Evolutionary conservation across 2,329 filamentous ascomycete genomes (phyloP).

Genomic region (Talaromyces sp.): DNA sequence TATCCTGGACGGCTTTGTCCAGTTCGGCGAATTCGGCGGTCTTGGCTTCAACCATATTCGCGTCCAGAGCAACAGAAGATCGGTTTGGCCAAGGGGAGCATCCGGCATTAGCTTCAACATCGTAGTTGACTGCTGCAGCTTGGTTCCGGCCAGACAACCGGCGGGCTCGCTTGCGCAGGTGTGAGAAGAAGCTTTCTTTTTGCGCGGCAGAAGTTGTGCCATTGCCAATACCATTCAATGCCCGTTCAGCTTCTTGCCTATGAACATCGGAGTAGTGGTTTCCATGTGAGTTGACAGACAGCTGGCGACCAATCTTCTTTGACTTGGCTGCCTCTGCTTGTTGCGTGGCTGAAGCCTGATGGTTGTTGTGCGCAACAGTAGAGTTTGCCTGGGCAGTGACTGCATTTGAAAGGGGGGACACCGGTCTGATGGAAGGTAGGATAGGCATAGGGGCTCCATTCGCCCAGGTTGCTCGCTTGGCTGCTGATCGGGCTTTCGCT

Average conservation of each 20-base stretch:
- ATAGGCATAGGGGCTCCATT: conserved; percentile 91
- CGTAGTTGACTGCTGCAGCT: conserved; percentile 73
- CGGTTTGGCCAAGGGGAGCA: conserved; percentile 85
- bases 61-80: conserved; percentile 74
- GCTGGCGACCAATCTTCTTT: conserved; percentile 91
- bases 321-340: conserved; percentile 51
- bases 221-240: conserved; percentile 74
- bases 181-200: conserved; percentile 97
- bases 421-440: conserved; percentile 84
- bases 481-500: conserved; percentile 47
- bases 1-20: conserved; percentile 56
- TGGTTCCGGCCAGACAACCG: conserved; percentile 89
- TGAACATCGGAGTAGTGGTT: conserved; percentile 91
- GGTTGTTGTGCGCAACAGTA: conserved; percentile 51
- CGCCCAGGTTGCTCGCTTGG: conserved; percentile 90
- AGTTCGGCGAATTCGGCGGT: conserved; percentile 52
- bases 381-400: conserved; percentile 83
- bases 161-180: conserved; percentile 86
- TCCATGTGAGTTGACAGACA: conserved; percentile 84
- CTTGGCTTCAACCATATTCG: conserved; percentile 42
- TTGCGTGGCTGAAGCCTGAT: conserved; percentile 27
- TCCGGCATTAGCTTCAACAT: conserved; percentile 86
- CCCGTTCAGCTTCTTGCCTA: conserved; percentile 83
- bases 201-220: conserved; percentile 72
- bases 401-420: conserved; percentile 91